Percentiles rank a stretch among this genome's conserved stretches.
phyloP scores from a whole-genome alignment of 306 rosid species.

The Albizia julibrissin region DNA sequence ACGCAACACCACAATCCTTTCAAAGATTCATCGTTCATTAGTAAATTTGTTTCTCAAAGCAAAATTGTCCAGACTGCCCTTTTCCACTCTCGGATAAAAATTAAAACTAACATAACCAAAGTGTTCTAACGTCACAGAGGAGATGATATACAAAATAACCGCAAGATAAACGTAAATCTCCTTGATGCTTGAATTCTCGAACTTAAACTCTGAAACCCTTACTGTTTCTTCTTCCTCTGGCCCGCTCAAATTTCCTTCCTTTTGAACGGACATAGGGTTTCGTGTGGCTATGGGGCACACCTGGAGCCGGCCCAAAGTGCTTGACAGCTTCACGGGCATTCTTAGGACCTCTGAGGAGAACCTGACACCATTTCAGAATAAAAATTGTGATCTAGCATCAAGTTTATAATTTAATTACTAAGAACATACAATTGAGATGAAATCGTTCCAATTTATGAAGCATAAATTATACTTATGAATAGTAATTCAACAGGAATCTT shows the following conservation, averaged over 20 bases:
- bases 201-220: constrained; percentile 44
- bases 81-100: neutral
- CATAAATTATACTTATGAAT: neutral
- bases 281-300: constrained; percentile 54
- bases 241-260: constrained; percentile 52
- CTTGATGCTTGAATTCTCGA: neutral
- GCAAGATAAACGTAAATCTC: neutral
- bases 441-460: neutral
- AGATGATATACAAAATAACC: neutral
- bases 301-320: constrained; percentile 55
- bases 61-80: neutral
- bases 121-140: neutral
- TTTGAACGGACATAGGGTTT: constrained; percentile 47
- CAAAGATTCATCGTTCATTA: neutral
- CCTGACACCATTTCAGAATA: constrained; percentile 21
- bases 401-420: neutral
- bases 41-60: neutral
- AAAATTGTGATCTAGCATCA: neutral
- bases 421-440: neutral
- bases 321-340: constrained; percentile 54
- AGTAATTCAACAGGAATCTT: neutral
- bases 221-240: constrained; percentile 52
- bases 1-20: neutral
- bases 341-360: constrained; percentile 45
- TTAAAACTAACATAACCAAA: neutral